A percentile compares a stretch with the other conserved stretches of the same genome.
These are phyloP conservation scores for Nemania sp. DNA, from an alignment of 2,329 filamentous ascomycete genomes.

Conservation along the genomic window DNA sequence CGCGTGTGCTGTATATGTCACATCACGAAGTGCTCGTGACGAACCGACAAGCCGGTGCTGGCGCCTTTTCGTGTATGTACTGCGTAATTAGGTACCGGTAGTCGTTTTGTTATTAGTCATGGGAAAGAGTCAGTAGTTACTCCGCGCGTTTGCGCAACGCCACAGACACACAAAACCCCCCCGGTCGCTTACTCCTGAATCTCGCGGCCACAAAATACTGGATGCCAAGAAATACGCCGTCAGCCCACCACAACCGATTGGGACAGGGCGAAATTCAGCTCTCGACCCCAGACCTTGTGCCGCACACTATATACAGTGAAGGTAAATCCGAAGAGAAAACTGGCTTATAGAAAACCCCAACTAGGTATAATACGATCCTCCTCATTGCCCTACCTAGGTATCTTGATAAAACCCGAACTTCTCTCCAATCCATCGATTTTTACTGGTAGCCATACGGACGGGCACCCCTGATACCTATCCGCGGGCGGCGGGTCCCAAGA, in stretches of 20 bases:
- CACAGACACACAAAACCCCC: conserved; percentile 16
- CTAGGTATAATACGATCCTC: background rate
- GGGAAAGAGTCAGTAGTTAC: conserved; percentile 19
- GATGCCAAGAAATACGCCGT: conserved; percentile 27
- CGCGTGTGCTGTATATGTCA: conserved; percentile 23
- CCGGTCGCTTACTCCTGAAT: conserved; percentile 38
- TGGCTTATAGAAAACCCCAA: background rate
- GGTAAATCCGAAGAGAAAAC: conserved; percentile 1
- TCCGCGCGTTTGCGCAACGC: conserved; percentile 32
- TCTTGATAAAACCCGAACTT: conserved; percentile 1
- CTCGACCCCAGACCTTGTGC: conserved; percentile 11
- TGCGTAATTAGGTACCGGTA: conserved; percentile 16
- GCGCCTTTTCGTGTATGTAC: conserved; percentile 13
- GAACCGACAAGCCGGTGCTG: conserved; percentile 17
- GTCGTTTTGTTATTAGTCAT: conserved; percentile 31
- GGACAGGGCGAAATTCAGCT: conserved; percentile 34
- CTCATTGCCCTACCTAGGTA: background rate
- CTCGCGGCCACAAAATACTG: conserved; percentile 27
- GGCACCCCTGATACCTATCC: conserved; percentile 15
- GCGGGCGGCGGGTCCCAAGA: conserved; percentile 6
- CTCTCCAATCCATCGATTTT: conserved; percentile 9
- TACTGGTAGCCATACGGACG: background rate
- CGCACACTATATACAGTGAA: background rate
- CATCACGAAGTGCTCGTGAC: conserved; percentile 29
- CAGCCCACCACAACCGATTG: conserved; percentile 28